Conservation (phyloP, 2,329 filamentous ascomycete species). For the Colletotrichum zoysiae region DNA sequence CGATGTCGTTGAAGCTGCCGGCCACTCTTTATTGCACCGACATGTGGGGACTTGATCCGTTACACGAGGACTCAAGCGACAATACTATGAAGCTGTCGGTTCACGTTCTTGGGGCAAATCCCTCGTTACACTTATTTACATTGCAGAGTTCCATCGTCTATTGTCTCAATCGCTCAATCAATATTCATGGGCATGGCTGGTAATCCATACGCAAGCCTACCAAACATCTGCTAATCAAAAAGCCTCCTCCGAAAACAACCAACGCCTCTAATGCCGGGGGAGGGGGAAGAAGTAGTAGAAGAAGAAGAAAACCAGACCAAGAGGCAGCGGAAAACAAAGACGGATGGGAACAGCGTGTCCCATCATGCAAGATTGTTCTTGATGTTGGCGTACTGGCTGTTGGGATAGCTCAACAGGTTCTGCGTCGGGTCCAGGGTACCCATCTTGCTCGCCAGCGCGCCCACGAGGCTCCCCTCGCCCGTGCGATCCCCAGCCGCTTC, state of each 20-base stretch:
- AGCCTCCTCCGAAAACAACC: not conserved
- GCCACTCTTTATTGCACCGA: not conserved
- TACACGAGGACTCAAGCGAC: not conserved
- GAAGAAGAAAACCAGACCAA: not conserved
- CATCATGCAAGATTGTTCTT: conserved; percentile 45
- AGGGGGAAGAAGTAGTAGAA: not conserved
- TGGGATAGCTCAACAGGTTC: conserved; percentile 69
- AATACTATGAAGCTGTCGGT: not conserved
- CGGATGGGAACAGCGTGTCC: not conserved
- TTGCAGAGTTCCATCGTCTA: not conserved
- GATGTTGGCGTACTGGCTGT: conserved; percentile 71
- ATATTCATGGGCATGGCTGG: not conserved
- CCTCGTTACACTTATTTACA: not conserved
- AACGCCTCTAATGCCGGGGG: not conserved
- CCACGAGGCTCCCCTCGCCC: conserved; percentile 69
- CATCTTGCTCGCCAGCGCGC: conserved; percentile 60
- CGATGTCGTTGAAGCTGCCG: not conserved
- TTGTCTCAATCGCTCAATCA: not conserved
- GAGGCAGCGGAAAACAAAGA: not conserved
- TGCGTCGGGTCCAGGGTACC: conserved; percentile 60
- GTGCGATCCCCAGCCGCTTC: conserved; percentile 77
- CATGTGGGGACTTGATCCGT: not conserved
- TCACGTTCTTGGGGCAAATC: not conserved
- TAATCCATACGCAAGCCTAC: conserved; percentile 3
- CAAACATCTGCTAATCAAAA: not conserved